Evolutionary conservation across 345 rosid species (phyloP), one percentile per base, ranked within the genome.

Genomic region (Euphorbia peplus): DNA sequence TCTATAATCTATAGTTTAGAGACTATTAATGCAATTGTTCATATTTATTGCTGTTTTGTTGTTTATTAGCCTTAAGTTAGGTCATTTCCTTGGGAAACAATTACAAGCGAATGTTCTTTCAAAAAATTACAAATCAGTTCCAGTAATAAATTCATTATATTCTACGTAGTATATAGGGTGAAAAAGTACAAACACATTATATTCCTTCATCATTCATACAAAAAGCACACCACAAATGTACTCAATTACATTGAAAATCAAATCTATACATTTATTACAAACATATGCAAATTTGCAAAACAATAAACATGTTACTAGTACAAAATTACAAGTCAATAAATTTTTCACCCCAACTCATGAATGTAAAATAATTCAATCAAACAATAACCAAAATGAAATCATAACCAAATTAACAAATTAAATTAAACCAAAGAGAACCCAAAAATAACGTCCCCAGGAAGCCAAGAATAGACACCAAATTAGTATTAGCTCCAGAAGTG

Each of bases 381-480:
- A 53, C 57, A 53, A 3, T 50, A 6, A n/a, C 2, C 54, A 3
- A 7, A 53, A 53, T 13, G 4, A 47, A 47, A 13, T 47, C n/a
- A 14, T 47, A 14, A 47, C n/a, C 9, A 58, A 29, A 18, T 35
- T n/a, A 32, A 22, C 14, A 18, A 5, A 37, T 32, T 12, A 65
- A n/a, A 65, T 16, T 62, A 37, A 44, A 41, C 44, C 24, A 48
- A 16, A 47, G 48, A 35, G 30, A 21, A 47, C 1, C 66, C 64
- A 18, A 57, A 24, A 5, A 2, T 6, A 32, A 32, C 37, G 37
- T 32, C 37, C 37, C 37, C 4, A 32, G 6, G 6, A 32, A 32
- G 4, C 84, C 78, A 8, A 41, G 25, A n/a, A 21, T 35, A 0
- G 62, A 30, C 19, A 60, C 67, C 24, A 71, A 64, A 24, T 51